Evolutionary conservation across 2,329 filamentous ascomycete species (phyloP).

Genomic region (Cladorrhinum sp.): DNA sequence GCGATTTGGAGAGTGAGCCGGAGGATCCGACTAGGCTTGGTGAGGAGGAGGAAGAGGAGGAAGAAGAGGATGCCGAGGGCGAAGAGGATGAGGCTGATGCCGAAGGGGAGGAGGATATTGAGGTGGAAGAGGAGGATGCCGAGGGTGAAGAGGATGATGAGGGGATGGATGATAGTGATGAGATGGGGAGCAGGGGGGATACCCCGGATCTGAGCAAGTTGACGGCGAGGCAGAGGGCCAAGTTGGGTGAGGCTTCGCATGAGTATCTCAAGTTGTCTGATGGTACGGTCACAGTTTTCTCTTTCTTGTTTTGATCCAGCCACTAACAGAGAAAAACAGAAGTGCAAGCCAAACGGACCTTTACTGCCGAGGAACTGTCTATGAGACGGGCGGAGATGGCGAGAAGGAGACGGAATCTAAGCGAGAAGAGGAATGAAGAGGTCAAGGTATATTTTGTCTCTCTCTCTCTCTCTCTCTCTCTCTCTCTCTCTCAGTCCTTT

Average conservation of each 20-base stretch:
- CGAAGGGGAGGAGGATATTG: conserved; percentile 40
- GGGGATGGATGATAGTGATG: conserved; percentile 38
- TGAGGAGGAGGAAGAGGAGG: conserved; percentile 46
- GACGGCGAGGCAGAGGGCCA: conserved; percentile 58
- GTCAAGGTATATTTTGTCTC: conserved; percentile 53
- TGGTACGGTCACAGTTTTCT: conserved; percentile 44
- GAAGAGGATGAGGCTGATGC: conserved; percentile 36
- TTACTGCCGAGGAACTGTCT: conserved; percentile 59
- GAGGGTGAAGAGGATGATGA: conserved; percentile 40
- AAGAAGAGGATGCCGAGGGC: conserved; percentile 40
- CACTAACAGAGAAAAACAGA: conserved; percentile 40
- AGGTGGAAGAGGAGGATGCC: conserved; percentile 36
- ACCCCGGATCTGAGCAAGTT: conserved; percentile 57
- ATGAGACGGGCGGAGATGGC: conserved; percentile 63
- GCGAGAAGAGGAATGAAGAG: conserved; percentile 62
- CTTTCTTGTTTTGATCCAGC: not conserved
- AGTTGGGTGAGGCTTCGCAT: conserved; percentile 54
- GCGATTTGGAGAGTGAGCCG: conserved; percentile 53
- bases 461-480: too few species aligned
- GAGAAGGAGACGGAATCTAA: conserved; percentile 58
- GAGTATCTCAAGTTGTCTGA: conserved; percentile 60
- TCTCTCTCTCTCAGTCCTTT: too few species aligned
- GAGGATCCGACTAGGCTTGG: conserved; percentile 47
- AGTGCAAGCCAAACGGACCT: conserved; percentile 61
- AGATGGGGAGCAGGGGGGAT: conserved; percentile 44